Percentiles rank a stretch among this genome's conserved stretches.
These are phyloP conservation scores for Astragalus glycyphyllos DNA, from an alignment of 306 rosid species.

Conservation along the genomic window DNA sequence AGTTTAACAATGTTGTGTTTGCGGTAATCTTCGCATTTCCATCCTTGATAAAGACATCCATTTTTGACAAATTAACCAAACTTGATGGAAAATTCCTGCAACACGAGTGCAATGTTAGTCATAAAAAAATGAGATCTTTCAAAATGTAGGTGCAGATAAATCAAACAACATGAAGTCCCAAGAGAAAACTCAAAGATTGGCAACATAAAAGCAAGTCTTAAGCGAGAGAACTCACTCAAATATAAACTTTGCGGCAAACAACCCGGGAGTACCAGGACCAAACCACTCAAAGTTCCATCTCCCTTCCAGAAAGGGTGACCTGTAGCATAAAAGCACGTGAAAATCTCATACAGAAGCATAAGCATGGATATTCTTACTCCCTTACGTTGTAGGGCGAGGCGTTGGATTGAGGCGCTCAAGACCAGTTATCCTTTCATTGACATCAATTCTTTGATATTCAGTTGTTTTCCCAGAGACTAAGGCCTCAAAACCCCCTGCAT, in stretches of 20 bases:
- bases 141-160: constrained; percentile 26
- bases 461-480: constrained; percentile 84
- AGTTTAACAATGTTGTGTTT: constrained; percentile 63
- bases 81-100: constrained; percentile 86
- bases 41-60: constrained; percentile 82
- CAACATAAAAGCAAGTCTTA: constrained; percentile 18
- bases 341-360: constrained; percentile 44
- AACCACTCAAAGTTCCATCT: constrained; percentile 96
- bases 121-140: constrained; percentile 22
- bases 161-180: constrained; percentile 5
- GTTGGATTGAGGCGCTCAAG: constrained; percentile 97
- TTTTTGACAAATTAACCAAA: constrained; percentile 79
- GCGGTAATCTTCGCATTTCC: constrained; percentile 88
- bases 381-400: constrained; percentile 95
- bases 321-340: constrained; percentile 60
- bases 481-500: constrained; percentile 93
- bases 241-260: constrained; percentile 70
- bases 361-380: constrained; percentile 8
- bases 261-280: constrained; percentile 81
- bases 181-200: constrained; percentile 7
- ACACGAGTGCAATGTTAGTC: constrained; percentile 31
- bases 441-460: constrained; percentile 82
- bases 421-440: constrained; percentile 89
- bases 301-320: constrained; percentile 97
- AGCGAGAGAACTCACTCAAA: constrained; percentile 70